Conservation (phyloP, 768 basidiomycete genomes). For the Lactarius evosmus region DNA sequence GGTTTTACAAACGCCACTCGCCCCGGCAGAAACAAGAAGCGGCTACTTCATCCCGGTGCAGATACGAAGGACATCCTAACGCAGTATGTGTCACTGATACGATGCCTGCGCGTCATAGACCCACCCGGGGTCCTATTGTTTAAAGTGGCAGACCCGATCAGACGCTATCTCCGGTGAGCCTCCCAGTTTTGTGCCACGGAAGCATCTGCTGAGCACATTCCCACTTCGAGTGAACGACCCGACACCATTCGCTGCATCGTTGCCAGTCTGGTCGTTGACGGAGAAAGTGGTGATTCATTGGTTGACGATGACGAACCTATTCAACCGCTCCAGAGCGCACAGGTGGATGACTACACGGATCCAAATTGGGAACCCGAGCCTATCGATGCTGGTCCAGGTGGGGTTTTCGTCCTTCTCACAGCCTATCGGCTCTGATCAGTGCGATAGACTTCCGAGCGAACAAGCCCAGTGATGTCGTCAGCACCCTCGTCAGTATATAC, state of each 20-base stretch:
- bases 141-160: conserved; percentile 91
- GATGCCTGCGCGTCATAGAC: conserved; percentile 85
- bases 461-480: conserved; percentile 90
- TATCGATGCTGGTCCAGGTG: conserved; percentile 92
- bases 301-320: conserved; percentile 83
- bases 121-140: conserved; percentile 90
- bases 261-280: conserved; percentile 82
- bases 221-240: conserved; percentile 56
- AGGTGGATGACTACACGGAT: conserved; percentile 85
- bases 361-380: conserved; percentile 96
- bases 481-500: conserved; percentile 95
- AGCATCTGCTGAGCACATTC: neutral
- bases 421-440: neutral
- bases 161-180: conserved; percentile 76
- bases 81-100: conserved; percentile 91
- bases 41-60: conserved; percentile 92
- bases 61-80: conserved; percentile 88
- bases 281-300: conserved; percentile 74
- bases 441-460: conserved; percentile 84
- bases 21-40: conserved; percentile 64
- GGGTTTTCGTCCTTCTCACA: conserved; percentile 22
- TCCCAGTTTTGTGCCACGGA: neutral
- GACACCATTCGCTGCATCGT: conserved; percentile 96
- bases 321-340: conserved; percentile 67
- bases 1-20: conserved; percentile 1